Conservation (phyloP, 2,329 filamentous ascomycete species). For the Daldinia sp. region DNA sequence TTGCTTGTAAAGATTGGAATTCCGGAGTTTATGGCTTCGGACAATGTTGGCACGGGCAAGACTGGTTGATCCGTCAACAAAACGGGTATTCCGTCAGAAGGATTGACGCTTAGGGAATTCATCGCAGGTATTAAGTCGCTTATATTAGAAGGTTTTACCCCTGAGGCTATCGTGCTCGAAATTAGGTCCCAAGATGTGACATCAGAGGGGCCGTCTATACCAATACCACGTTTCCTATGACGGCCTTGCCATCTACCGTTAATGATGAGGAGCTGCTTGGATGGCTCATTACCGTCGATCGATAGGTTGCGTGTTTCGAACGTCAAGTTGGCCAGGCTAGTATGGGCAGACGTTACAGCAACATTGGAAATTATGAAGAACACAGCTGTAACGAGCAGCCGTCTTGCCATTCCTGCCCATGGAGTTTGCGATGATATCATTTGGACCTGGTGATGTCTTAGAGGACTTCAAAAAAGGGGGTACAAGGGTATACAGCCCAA, state of each 20-base stretch:
- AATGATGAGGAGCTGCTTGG: not conserved
- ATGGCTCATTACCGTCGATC: not conserved
- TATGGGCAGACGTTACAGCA: constrained; percentile 18
- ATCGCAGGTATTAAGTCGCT: constrained; percentile 25
- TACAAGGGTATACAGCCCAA: constrained; percentile 17
- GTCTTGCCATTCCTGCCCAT: constrained; percentile 30
- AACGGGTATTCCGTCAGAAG: constrained; percentile 33
- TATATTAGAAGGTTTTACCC: constrained; percentile 26
- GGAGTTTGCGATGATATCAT: constrained; percentile 33
- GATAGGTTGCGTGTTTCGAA: constrained; percentile 16
- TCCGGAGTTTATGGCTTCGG: constrained; percentile 25
- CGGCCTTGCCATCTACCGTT: not conserved
- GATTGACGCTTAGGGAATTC: constrained; percentile 16
- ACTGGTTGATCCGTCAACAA: constrained; percentile 23
- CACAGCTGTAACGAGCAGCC: constrained; percentile 30
- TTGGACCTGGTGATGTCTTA: not conserved
- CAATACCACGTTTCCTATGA: constrained; percentile 32
- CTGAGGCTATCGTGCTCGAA: constrained; percentile 25
- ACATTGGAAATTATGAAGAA: constrained; percentile 35
- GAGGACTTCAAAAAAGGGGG: not conserved
- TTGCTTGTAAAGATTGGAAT: constrained; percentile 27
- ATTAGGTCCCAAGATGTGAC: constrained; percentile 24
- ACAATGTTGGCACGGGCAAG: not conserved
- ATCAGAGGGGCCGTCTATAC: constrained; percentile 24
- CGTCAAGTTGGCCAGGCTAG: constrained; percentile 5